Base-by-base conservation (phyloP, 2,329 filamentous ascomycete species). In the Fusarium albosuccineum region DNA sequence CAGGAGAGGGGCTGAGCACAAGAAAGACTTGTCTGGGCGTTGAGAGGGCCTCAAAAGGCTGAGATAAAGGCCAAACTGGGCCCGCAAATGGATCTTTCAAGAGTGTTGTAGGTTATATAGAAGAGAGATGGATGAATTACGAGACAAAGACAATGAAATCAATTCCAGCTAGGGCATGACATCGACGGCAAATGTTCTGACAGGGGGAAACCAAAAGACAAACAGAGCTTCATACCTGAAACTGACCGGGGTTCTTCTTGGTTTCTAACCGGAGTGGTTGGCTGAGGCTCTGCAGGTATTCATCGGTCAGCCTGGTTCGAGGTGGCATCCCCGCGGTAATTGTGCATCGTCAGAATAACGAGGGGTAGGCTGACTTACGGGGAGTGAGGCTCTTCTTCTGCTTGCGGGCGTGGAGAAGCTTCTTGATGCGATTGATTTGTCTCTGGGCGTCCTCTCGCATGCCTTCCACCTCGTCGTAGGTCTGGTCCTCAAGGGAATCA, bases 401-500 rank as follows among this genome's bases (percentile, higher is more conserved):
- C 45, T 60, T 68, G 30, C 55, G 40, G 22, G 41, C 51, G 13
- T 56, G 68, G 30, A 81, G 65, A 5, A 70, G 67, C n/a, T 56
- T 70, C 66, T 79, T 77, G 16, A 85, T 62, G 5, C 68, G 65
- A 37, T 64, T 55, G 29, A 80, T 77, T 61, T 76, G 70, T 8
- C 44, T 33, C n/a, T 34, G 60, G 34, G 72, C 71, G 51, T 74
- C 71, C 11, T 52, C 49, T 14, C 77, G 72, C 64, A 77, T 74
- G 13, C 69, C 58, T 33, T 79, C 77, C 36, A 74, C 75, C 14
- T 70, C 76, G 6, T 74, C 70, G 53, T 71, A 73, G 7, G 61
- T 53, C 34, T 68, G 68, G 26, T 53, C 63, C 17, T 63, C 39
- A n/a, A 86, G 76, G 2, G 82, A 85, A 8, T 71, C 66, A 4